Conservation (phyloP, 495 filamentous ascomycete genomes). For the Annulohypoxylon moriforme region DNA sequence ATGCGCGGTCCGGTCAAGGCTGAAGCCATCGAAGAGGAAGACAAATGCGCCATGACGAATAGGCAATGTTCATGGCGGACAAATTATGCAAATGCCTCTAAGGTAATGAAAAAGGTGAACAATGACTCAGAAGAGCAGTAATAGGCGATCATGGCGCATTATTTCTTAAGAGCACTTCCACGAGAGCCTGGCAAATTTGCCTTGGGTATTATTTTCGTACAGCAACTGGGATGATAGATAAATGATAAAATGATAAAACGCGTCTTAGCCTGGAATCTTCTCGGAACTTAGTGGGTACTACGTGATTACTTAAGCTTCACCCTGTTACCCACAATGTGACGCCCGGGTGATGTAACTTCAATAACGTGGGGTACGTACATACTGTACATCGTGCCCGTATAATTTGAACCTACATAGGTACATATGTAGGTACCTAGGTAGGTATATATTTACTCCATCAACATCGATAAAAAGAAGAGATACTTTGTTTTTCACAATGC, state of each 20-base stretch:
- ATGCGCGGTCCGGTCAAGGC: slow-evolving; percentile 57
- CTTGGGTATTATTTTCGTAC: not conserved
- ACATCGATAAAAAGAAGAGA: no score
- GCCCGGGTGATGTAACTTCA: no score
- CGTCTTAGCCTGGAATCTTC: not conserved
- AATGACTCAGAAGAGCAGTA: not conserved
- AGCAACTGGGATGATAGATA: not conserved
- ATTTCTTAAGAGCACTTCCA: no score
- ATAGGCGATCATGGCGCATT: not conserved
- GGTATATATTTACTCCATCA: no score
- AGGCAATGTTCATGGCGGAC: slow-evolving; percentile 43
- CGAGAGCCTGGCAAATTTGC: not conserved
- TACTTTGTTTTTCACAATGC: not conserved
- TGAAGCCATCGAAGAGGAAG: slow-evolving; percentile 53
- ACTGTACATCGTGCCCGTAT: no score
- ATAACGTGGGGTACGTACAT: no score
- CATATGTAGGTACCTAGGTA: no score
- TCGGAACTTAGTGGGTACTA: not conserved
- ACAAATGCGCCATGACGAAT: slow-evolving; percentile 44
- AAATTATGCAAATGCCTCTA: not conserved
- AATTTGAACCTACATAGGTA: no score
- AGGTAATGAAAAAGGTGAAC: not conserved
- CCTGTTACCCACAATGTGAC: no score
- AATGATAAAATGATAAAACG: no score
- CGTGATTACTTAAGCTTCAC: no score